These are phyloP conservation scores for Fonsecaea erecta DNA, from an alignment of 2,329 filamentous ascomycete genomes.

Conservation along the genomic window DNA sequence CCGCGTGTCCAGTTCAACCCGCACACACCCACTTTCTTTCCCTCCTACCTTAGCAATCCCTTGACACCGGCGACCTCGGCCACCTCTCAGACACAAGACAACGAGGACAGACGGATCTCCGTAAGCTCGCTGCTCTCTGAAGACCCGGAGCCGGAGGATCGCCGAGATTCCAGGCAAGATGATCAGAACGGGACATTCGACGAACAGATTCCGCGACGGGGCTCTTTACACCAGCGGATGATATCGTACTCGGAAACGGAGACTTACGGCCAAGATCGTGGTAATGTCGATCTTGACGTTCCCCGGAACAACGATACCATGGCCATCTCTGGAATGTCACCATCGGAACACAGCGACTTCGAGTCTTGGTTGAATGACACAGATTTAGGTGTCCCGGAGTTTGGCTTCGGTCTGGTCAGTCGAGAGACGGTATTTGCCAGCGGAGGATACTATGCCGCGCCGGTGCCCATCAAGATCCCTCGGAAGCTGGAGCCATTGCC, in stretches of 20 bases:
- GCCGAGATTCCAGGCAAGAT: conserved; percentile 11
- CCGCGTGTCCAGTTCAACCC: conserved; percentile 35
- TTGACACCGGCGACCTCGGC: conserved; percentile 50
- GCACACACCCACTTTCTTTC: conserved; percentile 34
- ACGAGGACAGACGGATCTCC: conserved; percentile 61
- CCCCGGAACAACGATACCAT: conserved; percentile 71
- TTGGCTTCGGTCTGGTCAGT: conserved; percentile 55
- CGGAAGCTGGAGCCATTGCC: conserved; percentile 63
- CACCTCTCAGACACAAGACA: conserved; percentile 39
- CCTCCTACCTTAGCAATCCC: conserved; percentile 43
- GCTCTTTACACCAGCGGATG: conserved; percentile 38
- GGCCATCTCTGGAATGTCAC: conserved; percentile 62
- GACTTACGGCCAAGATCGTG: conserved; percentile 73
- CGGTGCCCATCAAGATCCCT: conserved; percentile 68
- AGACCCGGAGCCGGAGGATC: conserved; percentile 46
- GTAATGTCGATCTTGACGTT: conserved; percentile 70
- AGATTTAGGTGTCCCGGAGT: conserved; percentile 44
- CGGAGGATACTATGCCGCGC: conserved; percentile 71
- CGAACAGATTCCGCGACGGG: conserved; percentile 32
- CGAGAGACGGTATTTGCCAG: conserved; percentile 61
- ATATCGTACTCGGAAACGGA: conserved; percentile 37
- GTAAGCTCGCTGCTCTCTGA: conserved; percentile 68
- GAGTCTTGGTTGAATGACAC: conserved; percentile 37
- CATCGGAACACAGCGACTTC: conserved; percentile 43
- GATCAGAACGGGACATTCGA: conserved; percentile 22